phyloP scores from a whole-genome alignment of 2,329 filamentous ascomycete species.

The Epichloe baconii region DNA sequence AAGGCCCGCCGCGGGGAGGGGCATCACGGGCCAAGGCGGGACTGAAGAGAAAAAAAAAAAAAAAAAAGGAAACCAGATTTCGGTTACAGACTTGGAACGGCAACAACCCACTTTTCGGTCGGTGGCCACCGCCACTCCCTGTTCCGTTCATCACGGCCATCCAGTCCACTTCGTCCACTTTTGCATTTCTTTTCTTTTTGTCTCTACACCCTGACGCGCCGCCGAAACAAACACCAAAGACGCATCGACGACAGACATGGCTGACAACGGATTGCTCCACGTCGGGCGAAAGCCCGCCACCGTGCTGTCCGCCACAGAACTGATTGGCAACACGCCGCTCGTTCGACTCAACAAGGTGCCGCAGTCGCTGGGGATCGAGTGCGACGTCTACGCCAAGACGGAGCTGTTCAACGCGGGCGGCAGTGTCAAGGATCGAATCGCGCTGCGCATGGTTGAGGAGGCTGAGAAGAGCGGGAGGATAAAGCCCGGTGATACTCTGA shows the following conservation, averaged over 20 bases:
- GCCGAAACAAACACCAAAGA: not conserved
- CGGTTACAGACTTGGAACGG: no score
- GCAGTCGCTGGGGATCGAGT: conserved; percentile 77
- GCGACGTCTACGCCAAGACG: conserved; percentile 79
- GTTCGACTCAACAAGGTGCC: conserved; percentile 89
- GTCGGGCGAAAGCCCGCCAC: conserved; percentile 20
- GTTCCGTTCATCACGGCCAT: no score
- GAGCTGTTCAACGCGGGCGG: conserved; percentile 92
- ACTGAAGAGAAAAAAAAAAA: no score
- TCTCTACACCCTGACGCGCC: no score
- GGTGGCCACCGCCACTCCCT: no score
- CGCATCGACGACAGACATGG: not conserved
- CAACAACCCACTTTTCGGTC: no score
- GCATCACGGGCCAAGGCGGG: no score
- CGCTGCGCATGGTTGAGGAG: conserved; percentile 92
- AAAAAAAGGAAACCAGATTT: no score
- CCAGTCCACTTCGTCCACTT: not conserved
- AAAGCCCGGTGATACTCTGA: conserved; percentile 92
- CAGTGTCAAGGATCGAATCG: conserved; percentile 90
- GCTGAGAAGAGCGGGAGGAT: conserved; percentile 85
- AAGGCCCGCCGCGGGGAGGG: no score
- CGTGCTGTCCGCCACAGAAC: conserved; percentile 57
- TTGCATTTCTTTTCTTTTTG: not conserved
- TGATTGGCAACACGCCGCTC: conserved; percentile 94
- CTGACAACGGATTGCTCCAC: conserved; percentile 3